Evolutionary conservation across 2,329 filamentous ascomycete genomes (phyloP).

Genomic region (Bipolaris cookei): DNA sequence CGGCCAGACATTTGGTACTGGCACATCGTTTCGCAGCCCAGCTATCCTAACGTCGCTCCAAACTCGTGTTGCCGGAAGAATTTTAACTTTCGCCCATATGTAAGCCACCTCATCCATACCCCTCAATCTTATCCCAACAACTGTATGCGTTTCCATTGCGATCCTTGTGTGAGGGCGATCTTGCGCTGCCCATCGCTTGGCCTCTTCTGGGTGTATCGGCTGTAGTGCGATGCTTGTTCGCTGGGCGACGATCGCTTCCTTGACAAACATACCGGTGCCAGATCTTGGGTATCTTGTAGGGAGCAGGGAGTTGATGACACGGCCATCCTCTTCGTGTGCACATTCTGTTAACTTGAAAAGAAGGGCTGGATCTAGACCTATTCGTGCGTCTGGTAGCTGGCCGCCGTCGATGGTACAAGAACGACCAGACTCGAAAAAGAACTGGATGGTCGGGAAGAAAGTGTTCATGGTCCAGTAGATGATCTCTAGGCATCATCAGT

Average conservation of each 20-base stretch:
- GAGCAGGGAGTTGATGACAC: conserved; percentile 21
- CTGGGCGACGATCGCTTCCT: conserved; percentile 27
- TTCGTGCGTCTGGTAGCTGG: conserved; percentile 16
- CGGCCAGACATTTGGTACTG: conserved; percentile 27
- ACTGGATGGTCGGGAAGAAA: conserved; percentile 39
- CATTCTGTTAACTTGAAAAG: conserved; percentile 39
- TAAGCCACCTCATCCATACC: conserved; percentile 37
- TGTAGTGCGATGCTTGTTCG: conserved; percentile 32
- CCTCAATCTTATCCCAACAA: conserved; percentile 34
- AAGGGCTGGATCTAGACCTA: conserved; percentile 36
- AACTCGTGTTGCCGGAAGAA: background rate
- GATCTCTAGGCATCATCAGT: conserved; percentile 22
- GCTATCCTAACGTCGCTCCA: conserved; percentile 35
- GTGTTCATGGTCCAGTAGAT: conserved; percentile 38
- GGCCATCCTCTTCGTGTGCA: conserved; percentile 36
- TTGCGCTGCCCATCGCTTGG: background rate
- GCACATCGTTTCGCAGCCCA: conserved; percentile 31
- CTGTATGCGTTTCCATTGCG: conserved; percentile 26
- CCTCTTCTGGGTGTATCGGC: background rate
- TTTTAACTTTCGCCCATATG: conserved; percentile 25
- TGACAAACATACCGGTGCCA: conserved; percentile 24
- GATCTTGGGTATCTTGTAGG: conserved; percentile 21
- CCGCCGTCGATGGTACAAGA: conserved; percentile 35
- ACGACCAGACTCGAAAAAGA: conserved; percentile 40
- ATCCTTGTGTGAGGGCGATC: conserved; percentile 12